Base-by-base conservation (phyloP, 2,329 filamentous ascomycete species). In the Huntiella moniliformis region DNA sequence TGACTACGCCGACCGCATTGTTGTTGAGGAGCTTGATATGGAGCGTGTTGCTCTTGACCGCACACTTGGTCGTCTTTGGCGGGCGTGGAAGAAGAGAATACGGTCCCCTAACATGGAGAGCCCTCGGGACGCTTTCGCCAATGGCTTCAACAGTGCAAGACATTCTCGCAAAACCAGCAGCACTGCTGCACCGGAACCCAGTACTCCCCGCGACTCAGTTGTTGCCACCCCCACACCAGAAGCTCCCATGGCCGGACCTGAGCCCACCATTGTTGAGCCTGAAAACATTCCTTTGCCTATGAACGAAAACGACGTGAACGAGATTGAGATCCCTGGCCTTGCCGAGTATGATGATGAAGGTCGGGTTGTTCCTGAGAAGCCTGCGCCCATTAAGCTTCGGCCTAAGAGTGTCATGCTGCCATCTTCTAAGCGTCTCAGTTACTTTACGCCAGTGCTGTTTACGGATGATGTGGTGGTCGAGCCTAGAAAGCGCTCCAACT, bases 21-120 rank as follows among this genome's bases (percentile, higher is more conserved):
- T 87, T n/a, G 78, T 98, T 18, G 83, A 92, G 55, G 88, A 96
- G 55, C 66, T 77, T 46, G 91, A 98, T 58, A 84, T 95, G 70
- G 91, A 96, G 57, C 84, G 87, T 53, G 74, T 96, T 52, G 88
- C 88, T 5, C 68, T 96, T 50, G 92, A 94, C 57, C 74, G 86
- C 48, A 87, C 84, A 2, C 66, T 98, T 1, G 91, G 91, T 15
- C 72, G 87, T 42, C 67, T 96, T 38, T 98, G 91, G 91, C 76
- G 91, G 54, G 82, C 83, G 18, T 98, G 91, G 91, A 85, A 91
- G 63, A 94, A 94, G 64, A 75, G 81, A 51, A 70, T 82, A 54
- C 74, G 83, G 48, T 69, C 70, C 5, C 73, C 74, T 0, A 59
- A 58, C 32, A 61, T 64, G 32, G 66, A 70, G 35, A 58, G 65